Evolutionary conservation across 768 basidiomycete species (phyloP), one percentile per base, ranked within the genome.

Genomic region (Termitomyces sp.): DNA sequence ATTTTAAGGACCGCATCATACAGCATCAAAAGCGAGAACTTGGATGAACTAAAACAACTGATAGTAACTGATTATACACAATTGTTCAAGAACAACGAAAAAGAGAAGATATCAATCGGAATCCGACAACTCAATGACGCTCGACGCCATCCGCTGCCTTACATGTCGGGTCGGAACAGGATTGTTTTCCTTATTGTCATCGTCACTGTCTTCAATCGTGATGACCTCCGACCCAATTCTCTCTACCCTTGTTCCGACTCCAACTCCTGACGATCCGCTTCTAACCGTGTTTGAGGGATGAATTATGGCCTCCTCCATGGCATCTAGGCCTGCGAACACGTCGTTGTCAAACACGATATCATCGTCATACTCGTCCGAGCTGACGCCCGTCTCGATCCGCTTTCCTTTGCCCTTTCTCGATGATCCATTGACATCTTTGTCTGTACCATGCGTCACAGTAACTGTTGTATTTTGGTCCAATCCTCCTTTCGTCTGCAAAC

Each of bases 151-250:
- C 36, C 79, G 71, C 61, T 72, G 67, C 53, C 80, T 74, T 14
- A 83, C 77, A 69, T 79, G 77, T 47, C 83, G 67, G n/a, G 75
- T 76, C 7, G 79, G 73, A 2, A 77, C 74, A 5, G 79, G 80
- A 37, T 77, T 68, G 64, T 88, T 88, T 69, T 88, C 87, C 66
- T 87, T 86, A 63, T 86, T 81, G 16, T 79, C 79, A 27, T 76
- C 74, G 12, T 80, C 82, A 32, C 77, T 79, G 42, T 75, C 72
- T 8, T 67, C 73, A 48, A 79, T 75, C 34, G 67, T 67, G 48
- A 82, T 79, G 5, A 78, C 65, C 46, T 78, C 51, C 71, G n/a
- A 32, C 20, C 24, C 27, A 31, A 20, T 32, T 12, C 53, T 31
- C 24, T 53, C 22, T 29, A 41, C 26, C 32, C 18, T 31, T 12